A percentile compares a stretch with the other conserved stretches of the same genome.
These are phyloP conservation scores for Pleurotus ostreatus DNA, from an alignment of 768 basidiomycete species.

Conservation along the genomic window DNA sequence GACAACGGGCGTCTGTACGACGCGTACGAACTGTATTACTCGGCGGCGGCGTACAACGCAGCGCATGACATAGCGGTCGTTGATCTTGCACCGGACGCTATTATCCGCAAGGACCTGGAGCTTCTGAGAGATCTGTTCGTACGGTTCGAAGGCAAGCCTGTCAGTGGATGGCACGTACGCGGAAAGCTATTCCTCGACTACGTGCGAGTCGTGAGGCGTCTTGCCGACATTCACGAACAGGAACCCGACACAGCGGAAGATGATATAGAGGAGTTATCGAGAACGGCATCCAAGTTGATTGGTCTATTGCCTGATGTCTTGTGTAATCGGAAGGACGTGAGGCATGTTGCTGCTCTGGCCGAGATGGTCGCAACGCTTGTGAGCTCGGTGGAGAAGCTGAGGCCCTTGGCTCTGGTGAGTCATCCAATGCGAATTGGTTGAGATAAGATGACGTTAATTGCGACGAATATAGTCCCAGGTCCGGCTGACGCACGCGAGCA, in stretches of 20 bases:
- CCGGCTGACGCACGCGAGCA: slow-evolving; percentile 44
- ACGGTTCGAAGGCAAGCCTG: slow-evolving; percentile 51
- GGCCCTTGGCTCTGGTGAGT: slow-evolving; percentile 60
- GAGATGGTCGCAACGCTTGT: slow-evolving; percentile 71
- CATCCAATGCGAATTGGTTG: background rate
- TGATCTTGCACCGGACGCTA: slow-evolving; percentile 86
- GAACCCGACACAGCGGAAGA: slow-evolving; percentile 40
- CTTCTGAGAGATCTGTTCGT: slow-evolving; percentile 69
- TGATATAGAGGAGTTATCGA: slow-evolving; percentile 59
- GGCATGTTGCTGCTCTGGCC: slow-evolving; percentile 66
- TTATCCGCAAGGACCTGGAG: slow-evolving; percentile 62
- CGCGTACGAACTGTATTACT: slow-evolving; percentile 74
- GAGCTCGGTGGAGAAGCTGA: slow-evolving; percentile 51
- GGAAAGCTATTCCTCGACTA: slow-evolving; percentile 88
- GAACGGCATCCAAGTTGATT: slow-evolving; percentile 62
- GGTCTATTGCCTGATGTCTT: slow-evolving; percentile 66
- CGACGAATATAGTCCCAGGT: slow-evolving; percentile 33
- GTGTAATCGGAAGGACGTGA: slow-evolving; percentile 48
- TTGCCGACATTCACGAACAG: slow-evolving; percentile 50
- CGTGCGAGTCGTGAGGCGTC: slow-evolving; percentile 53
- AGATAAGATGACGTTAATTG: background rate
- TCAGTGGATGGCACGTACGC: slow-evolving; percentile 77
- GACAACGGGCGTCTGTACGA: slow-evolving; percentile 58
- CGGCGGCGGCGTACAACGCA: slow-evolving; percentile 62
- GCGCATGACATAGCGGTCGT: slow-evolving; percentile 84